Evolutionary conservation across 345 rosid species (phyloP), one percentile per base, ranked within the genome.

Genomic region (Gossypium mustelinum): DNA sequence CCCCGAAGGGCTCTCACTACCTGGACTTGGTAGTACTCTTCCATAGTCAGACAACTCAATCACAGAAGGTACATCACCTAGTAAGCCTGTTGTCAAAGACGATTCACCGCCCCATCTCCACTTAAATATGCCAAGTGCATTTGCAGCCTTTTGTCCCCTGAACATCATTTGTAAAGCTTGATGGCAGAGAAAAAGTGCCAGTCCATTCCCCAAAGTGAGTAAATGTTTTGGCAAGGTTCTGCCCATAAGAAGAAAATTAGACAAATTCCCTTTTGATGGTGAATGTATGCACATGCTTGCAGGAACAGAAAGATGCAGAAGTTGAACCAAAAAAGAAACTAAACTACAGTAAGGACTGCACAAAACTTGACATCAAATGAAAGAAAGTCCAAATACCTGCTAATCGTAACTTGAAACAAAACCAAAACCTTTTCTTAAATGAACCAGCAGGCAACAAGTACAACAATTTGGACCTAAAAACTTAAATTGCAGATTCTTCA

Each of bases 1-100:
- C 54, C 93, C 97, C 0, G 97, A 90, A 24, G 99, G 98, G 85
- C 98, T 90, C 79, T 96, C 98, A 77, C 97, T 93, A 47, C 94
- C 99, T 73, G 94, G 92, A 85, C 95, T 96, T 4, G 91, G 91
- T 7, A 90, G 92, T 80, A 87, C 62, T 81, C 94, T 90, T 76
- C 96, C 89, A 56, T 90, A 89, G 57, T 79, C 88, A 44, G 97
- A 93, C 82, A 96, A 84, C 82, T 95, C 98, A 81, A 96, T 86
- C 85, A 90, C 99, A 69, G 89, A 90, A 55, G 93, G 86, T 57
- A 73, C 94, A 85, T 91, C 89, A 18, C 82, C 80, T 58, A 96
- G 98, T 88, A 96, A 93, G 80, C 90, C 82, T 54, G 90, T 82
- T 2, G 89, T 83, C 81, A 96, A 82, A 78, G 98, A 81, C 52